phyloP scores from a whole-genome alignment of 306 rosid species.

The Casuarina cunninghamiana region DNA sequence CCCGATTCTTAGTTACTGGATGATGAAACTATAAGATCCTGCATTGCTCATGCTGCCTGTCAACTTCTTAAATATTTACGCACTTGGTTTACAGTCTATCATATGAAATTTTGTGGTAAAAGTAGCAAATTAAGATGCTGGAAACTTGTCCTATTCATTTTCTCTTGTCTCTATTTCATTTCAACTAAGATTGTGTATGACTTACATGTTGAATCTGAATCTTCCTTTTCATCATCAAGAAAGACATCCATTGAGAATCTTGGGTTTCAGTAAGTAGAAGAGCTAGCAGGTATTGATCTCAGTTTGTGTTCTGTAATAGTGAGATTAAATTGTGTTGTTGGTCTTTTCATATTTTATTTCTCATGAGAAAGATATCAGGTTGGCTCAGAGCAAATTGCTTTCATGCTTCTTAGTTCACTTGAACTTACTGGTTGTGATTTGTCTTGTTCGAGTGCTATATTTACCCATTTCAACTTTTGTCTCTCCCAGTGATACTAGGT shows the following conservation, averaged over 20 bases:
- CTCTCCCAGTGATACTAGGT: background rate
- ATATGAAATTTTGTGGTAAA: background rate
- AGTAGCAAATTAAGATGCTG: background rate
- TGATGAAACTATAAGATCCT: background rate
- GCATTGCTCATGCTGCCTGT: background rate
- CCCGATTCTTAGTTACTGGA: too few species aligned
- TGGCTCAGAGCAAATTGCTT: background rate
- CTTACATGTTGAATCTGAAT: background rate
- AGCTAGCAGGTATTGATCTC: background rate
- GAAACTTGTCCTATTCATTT: background rate
- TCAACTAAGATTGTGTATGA: background rate
- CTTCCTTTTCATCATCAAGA: background rate
- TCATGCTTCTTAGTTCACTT: constrained; percentile 4
- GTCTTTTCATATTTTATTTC: background rate
- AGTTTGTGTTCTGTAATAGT: background rate
- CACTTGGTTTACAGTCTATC: background rate
- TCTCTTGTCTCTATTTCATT: background rate
- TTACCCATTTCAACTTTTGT: background rate
- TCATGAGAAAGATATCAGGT: background rate
- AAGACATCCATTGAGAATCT: background rate
- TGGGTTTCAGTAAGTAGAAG: background rate
- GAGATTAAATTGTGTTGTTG: background rate
- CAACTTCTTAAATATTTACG: background rate
- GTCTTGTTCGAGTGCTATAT: background rate
- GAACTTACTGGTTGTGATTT: background rate